These are phyloP conservation scores for Vitis hybrid DNA, from an alignment of 177 flowering plant species.

Conservation along the genomic window DNA sequence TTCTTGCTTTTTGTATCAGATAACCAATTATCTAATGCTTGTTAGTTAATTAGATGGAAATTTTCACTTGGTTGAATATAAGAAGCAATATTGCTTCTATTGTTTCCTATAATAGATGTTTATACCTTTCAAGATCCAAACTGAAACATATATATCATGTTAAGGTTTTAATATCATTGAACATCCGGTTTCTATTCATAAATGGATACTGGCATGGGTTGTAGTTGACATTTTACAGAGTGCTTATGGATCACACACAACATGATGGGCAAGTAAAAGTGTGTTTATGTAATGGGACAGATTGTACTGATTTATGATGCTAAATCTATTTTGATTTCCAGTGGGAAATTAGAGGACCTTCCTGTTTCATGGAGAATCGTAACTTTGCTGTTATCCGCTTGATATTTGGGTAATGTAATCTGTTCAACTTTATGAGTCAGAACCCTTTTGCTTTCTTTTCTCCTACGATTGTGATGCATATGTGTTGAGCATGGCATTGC, in stretches of 20 bases:
- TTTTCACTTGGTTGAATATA: not conserved
- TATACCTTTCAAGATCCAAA: too few species aligned
- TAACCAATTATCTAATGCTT: not conserved
- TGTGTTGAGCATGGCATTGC: not conserved
- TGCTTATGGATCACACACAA: too few species aligned
- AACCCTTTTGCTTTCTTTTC: not conserved
- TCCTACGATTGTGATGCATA: not conserved
- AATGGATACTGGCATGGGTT: too few species aligned
- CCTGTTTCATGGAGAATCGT: constrained; percentile 71
- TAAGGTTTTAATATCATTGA: too few species aligned
- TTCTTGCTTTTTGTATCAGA: not conserved
- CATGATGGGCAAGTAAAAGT: too few species aligned
- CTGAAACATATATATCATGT: too few species aligned
- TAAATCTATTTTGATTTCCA: constrained; percentile 22
- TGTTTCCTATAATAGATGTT: too few species aligned
- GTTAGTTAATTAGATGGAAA: not conserved
- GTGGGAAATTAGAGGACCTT: constrained; percentile 77
- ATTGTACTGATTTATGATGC: constrained; percentile 2
- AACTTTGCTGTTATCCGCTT: constrained; percentile 53
- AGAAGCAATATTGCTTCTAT: too few species aligned
- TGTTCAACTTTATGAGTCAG: not conserved
- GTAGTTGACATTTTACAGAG: too few species aligned
- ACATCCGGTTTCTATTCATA: too few species aligned
- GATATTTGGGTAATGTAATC: constrained; percentile 61
- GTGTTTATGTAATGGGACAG: too few species aligned